Percentiles rank a stretch among this genome's conserved stretches.
These are phyloP conservation scores for Phycomyces blakesleeanus DNA, from an alignment of 192 early-diverging fungal genomes.

Conservation along the genomic window DNA sequence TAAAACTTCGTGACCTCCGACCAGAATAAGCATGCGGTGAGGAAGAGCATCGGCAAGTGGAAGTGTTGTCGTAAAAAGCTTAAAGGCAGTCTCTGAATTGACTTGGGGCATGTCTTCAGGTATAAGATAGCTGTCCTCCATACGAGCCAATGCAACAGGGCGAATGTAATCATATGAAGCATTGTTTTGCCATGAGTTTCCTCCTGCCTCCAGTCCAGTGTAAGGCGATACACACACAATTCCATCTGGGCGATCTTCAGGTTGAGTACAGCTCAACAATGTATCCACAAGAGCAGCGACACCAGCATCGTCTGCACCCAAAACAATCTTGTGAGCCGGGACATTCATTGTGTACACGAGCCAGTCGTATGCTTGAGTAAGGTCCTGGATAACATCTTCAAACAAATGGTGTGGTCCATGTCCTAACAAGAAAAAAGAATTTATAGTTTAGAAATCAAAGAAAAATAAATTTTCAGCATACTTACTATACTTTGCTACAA, in stretches of 20 bases:
- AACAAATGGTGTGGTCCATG: constrained; percentile 8
- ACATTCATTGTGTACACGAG: background rate
- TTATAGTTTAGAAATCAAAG: no score
- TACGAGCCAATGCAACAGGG: constrained; percentile 4
- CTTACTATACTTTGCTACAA: constrained; percentile 20
- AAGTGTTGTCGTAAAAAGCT: background rate
- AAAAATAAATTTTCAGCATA: background rate
- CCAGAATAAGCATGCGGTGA: constrained; percentile 3
- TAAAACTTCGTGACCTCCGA: constrained; percentile 19
- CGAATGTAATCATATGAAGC: constrained; percentile 2
- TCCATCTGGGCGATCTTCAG: background rate
- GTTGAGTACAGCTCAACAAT: constrained; percentile 1
- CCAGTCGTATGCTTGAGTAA: constrained; percentile 15
- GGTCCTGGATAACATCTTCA: constrained; percentile 3
- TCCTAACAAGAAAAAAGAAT: no score
- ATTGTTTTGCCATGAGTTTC: constrained; percentile 18
- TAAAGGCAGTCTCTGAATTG: background rate
- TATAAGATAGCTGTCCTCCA: constrained; percentile 12
- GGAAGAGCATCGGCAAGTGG: constrained; percentile 1
- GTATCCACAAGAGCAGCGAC: constrained; percentile 11
- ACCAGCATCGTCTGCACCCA: constrained; percentile 23
- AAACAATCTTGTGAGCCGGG: constrained; percentile 5
- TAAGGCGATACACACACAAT: constrained; percentile 21
- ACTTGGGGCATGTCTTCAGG: constrained; percentile 2
- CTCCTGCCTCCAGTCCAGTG: constrained; percentile 21